Conservation (phyloP, 139 green algal genomes). For the Chlamydomonas eustigma region DNA sequence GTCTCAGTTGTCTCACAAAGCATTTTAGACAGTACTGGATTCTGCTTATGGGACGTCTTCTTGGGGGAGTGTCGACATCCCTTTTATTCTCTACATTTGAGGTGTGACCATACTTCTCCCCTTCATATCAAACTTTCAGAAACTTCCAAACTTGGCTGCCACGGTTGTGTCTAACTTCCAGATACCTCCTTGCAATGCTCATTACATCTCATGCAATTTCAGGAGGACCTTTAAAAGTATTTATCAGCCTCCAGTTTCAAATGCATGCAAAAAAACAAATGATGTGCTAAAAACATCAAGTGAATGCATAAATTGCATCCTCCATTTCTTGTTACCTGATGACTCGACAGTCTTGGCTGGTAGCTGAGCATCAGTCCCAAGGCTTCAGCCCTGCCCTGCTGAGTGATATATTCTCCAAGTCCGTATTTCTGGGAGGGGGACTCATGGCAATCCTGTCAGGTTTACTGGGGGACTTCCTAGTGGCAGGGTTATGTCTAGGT, state of each 20-base stretch:
- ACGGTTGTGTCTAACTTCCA: too few species aligned
- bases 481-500: conserved; percentile 18
- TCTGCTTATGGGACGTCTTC: conserved; percentile 80
- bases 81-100: conserved; percentile 97
- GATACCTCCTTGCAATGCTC: too few species aligned
- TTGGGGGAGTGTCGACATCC: conserved; percentile 91
- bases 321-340: too few species aligned
- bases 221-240: too few species aligned
- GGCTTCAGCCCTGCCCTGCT: conserved; percentile 29
- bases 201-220: too few species aligned
- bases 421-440: conserved; percentile 76
- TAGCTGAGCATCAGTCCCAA: conserved; percentile 39
- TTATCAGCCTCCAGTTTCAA: too few species aligned
- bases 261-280: too few species aligned
- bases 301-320: too few species aligned
- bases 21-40: conserved; percentile 85
- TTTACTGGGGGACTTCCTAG: conserved; percentile 15
- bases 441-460: conserved; percentile 88
- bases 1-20: conserved; percentile 89
- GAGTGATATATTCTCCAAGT: conserved; percentile 27
- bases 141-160: too few species aligned
- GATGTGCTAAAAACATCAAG: too few species aligned
- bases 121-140: too few species aligned
- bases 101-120: too few species aligned
- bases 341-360: conserved; percentile 77